A percentile compares a stretch with the other conserved stretches of the same genome.
These are phyloP conservation scores for Hymenoscyphus fraxineus DNA, from an alignment of 2,329 filamentous ascomycete species.

Conservation along the genomic window DNA sequence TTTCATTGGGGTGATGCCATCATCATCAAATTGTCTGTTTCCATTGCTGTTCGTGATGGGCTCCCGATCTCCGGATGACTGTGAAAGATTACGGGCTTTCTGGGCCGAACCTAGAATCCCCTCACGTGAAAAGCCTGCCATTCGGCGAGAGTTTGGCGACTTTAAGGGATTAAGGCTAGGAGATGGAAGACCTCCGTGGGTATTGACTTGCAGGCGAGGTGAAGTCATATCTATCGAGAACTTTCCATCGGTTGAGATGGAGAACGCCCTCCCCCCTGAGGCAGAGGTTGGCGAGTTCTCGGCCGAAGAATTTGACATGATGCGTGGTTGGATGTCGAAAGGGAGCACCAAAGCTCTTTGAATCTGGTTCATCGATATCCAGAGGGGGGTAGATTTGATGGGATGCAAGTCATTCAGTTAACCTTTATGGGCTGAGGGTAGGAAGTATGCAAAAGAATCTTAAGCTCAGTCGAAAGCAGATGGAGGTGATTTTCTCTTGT, in stretches of 20 bases:
- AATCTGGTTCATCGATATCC: slow-evolving; percentile 19
- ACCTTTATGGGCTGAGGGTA: slow-evolving; percentile 1
- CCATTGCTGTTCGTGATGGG: slow-evolving; percentile 39
- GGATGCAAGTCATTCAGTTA: slow-evolving; percentile 12
- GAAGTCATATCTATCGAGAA: slow-evolving; percentile 31
- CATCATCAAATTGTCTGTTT: slow-evolving; percentile 41
- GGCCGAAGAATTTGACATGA: slow-evolving; percentile 33
- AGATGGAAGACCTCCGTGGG: slow-evolving; percentile 24
- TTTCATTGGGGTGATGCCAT: slow-evolving; percentile 56
- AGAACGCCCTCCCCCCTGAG: slow-evolving; percentile 28
- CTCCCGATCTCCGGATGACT: slow-evolving; percentile 47
- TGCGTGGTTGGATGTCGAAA: slow-evolving; percentile 13
- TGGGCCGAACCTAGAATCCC: slow-evolving; percentile 51
- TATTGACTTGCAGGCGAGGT: slow-evolving; percentile 26
- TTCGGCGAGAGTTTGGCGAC: slow-evolving; percentile 46
- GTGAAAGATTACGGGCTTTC: slow-evolving; percentile 53
- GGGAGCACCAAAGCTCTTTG: not conserved
- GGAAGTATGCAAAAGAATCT: slow-evolving; percentile 13
- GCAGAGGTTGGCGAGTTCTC: slow-evolving; percentile 32
- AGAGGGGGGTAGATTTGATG: slow-evolving; percentile 10
- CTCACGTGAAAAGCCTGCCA: slow-evolving; percentile 51
- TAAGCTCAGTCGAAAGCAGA: slow-evolving; percentile 15
- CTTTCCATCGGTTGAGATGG: slow-evolving; percentile 33
- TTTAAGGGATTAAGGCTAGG: slow-evolving; percentile 40
- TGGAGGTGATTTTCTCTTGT: not conserved